A percentile compares a stretch with the other conserved stretches of the same genome.
These are phyloP conservation scores for Cicer bijugum DNA, from an alignment of 306 rosid species.

Conservation along the genomic window DNA sequence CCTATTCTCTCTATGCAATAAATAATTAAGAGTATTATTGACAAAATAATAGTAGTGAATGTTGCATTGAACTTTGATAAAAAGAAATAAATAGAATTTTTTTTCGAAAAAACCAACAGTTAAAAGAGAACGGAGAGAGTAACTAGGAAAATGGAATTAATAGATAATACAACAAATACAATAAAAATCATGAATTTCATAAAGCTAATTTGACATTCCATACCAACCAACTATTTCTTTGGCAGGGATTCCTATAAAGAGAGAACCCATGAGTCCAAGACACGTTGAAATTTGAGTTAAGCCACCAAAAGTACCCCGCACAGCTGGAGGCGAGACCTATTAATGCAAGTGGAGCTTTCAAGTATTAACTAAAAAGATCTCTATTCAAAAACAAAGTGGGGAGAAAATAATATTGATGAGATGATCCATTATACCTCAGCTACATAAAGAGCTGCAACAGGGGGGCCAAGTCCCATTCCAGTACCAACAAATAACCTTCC, in stretches of 20 bases:
- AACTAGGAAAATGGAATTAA: constrained; percentile 21
- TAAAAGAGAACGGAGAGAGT: background rate
- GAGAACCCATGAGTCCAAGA: constrained; percentile 75
- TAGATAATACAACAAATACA: background rate
- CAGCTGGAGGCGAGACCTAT: constrained; percentile 78
- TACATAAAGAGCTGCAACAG: constrained; percentile 83
- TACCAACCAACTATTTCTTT: constrained; percentile 81
- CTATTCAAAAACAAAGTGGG: constrained; percentile 24
- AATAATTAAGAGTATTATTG: too few species aligned
- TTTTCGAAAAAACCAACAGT: background rate
- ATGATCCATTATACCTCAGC: constrained; percentile 63
- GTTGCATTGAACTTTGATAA: too few species aligned
- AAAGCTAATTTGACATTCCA: constrained; percentile 42
- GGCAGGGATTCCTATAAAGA: constrained; percentile 77
- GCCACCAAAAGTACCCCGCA: constrained; percentile 80
- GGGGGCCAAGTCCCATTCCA: constrained; percentile 90
- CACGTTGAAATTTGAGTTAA: constrained; percentile 86
- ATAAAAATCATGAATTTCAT: constrained; percentile 30
- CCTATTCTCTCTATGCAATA: background rate
- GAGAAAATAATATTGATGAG: constrained; percentile 37
- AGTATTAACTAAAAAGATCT: constrained; percentile 20
- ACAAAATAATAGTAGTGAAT: too few species aligned
- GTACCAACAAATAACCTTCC: constrained; percentile 87
- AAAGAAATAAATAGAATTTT: too few species aligned
- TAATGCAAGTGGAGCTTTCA: constrained; percentile 37